Conservation (phyloP, 2,329 filamentous ascomycete species). For the Aureobasidium namibiae region DNA sequence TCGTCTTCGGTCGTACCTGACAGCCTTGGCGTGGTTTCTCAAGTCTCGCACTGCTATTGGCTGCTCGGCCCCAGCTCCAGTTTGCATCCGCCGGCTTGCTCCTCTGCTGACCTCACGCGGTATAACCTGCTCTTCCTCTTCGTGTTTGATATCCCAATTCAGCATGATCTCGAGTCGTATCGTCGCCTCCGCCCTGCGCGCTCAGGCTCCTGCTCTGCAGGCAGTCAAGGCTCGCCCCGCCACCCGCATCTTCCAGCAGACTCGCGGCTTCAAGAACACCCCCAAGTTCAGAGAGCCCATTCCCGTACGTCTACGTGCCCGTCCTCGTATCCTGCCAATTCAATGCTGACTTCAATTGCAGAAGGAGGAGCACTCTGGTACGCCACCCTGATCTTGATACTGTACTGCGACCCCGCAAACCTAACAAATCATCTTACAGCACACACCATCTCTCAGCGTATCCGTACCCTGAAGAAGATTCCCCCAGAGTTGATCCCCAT, state of each 20-base stretch:
- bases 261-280: constrained; percentile 24
- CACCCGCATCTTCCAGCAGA: constrained; percentile 20
- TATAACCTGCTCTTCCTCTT: not conserved
- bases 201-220: constrained; percentile 17
- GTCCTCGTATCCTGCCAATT: not conserved
- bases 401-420: not conserved
- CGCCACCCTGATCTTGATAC: constrained; percentile 17
- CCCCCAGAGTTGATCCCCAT: constrained; percentile 92
- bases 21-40: not conserved
- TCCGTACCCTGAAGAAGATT: constrained; percentile 81
- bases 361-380: constrained; percentile 60
- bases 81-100: not conserved
- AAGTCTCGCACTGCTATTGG: not conserved
- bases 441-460: constrained; percentile 92
- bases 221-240: constrained; percentile 11
- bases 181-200: constrained; percentile 28
- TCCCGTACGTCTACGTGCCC: constrained; percentile 22
- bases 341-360: constrained; percentile 25
- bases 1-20: constrained; percentile 8
- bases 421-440: constrained; percentile 44
- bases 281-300: constrained; percentile 24
- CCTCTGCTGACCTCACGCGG: constrained; percentile 10
- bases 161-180: constrained; percentile 31
- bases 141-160: not conserved
- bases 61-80: not conserved